Base-by-base conservation (phyloP, 2,329 filamentous ascomycete genomes). In the Pseudocercospora eumusae region DNA sequence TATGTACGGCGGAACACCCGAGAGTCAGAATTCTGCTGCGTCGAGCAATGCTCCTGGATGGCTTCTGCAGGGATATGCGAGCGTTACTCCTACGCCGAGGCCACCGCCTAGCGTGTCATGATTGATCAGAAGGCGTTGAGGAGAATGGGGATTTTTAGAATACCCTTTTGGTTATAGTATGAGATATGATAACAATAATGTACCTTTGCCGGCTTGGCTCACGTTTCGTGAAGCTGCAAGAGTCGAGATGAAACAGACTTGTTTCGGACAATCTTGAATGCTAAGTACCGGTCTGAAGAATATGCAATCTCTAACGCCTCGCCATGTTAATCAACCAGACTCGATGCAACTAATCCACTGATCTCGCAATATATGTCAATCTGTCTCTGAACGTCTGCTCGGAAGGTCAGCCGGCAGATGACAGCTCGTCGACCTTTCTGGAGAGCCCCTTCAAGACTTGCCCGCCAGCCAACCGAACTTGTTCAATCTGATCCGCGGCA, bases 401-500 rank as follows among this genome's bases (percentile, higher is more conserved):
- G 4, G 13, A n/a, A n/a, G 4, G 18, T 23, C 23, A 25, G 44
- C 44, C 44, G 9, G 44, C 44, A 25, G 23, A 47, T 25, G 7
- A 15, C 44, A 20, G 2, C 2, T 31, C 2, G 4, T 31, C 28
- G 10, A 31, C 53, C 53, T 2, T 23, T 13, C n/a, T 15, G 15
- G 5, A 28, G 1, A 27, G 6, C 31, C 56, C 67, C 1, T 54
- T n/a, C 13, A 54, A 10, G 52, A 73, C 40, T 68, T 68, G n/a
- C 72, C 72, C 54, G 72, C 72, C 64, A 74, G 77, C 56, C 86
- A 74, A 0, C 91, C 91, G 61, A 97, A 80, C 81, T 98, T 98
- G 65, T 86, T 83, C 79, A 89, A 86, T 80, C 92, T 90, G 64
- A 97, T 86, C 66, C 93, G 84, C 7, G 93, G 88, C 62, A 89